phyloP scores from a whole-genome alignment of 2,329 filamentous ascomycete species.

The Fusarium concolor region DNA sequence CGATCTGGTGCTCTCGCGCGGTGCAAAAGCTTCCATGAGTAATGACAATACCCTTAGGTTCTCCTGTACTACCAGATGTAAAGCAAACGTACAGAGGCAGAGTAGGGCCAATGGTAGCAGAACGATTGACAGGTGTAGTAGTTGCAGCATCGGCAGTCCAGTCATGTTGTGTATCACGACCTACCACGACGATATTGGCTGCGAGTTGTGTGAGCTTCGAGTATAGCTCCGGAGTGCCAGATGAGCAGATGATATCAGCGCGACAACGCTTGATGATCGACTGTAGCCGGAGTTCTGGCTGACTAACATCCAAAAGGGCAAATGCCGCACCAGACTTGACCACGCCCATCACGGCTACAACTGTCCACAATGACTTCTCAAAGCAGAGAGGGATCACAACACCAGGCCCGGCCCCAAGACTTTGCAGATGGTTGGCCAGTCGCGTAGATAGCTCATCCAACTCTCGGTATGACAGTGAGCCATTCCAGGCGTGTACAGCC shows the following conservation, averaged over 20 bases:
- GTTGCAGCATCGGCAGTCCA: no score
- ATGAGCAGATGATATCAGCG: neutral
- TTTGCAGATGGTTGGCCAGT: conserved; percentile 14
- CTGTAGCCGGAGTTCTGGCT: no score
- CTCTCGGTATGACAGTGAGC: conserved; percentile 37
- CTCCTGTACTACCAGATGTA: conserved; percentile 45
- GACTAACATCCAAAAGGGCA: neutral
- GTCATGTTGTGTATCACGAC: no score
- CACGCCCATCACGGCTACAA: conserved; percentile 8
- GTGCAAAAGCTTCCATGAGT: neutral
- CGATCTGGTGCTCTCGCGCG: neutral
- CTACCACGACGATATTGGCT: no score
- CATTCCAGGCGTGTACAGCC: conserved; percentile 44
- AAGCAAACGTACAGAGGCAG: conserved; percentile 33
- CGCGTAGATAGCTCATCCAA: conserved; percentile 8
- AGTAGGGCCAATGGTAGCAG: neutral
- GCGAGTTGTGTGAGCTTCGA: no score
- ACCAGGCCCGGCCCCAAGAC: neutral
- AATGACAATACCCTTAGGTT: conserved; percentile 41
- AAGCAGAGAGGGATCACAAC: conserved; percentile 23
- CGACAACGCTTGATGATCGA: no score
- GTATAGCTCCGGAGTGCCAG: neutral
- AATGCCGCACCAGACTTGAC: conserved; percentile 1
- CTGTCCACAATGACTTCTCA: conserved; percentile 26
- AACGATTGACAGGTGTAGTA: no score